Conservation (phyloP, 1,284 basidiomycete species). For the Pascua sp. region DNA sequence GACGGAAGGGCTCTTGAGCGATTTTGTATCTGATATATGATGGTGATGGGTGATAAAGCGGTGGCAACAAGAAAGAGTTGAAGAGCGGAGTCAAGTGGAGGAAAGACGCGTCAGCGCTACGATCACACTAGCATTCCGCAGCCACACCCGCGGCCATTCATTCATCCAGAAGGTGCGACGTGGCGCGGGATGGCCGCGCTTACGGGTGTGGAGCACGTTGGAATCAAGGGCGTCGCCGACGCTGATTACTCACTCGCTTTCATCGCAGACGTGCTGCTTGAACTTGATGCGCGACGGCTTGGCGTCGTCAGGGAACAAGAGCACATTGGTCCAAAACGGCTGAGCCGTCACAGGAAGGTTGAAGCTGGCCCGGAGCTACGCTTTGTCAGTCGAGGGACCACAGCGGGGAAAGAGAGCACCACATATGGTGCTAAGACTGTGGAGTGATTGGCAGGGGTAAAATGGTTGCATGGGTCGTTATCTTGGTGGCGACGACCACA, state of each 20-base stretch:
- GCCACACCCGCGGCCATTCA: too few species aligned
- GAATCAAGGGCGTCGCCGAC: too few species aligned
- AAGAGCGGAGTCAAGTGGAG: conserved; percentile 2
- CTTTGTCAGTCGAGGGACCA: background rate
- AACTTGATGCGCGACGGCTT: conserved; percentile 45
- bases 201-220: too few species aligned
- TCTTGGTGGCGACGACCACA: too few species aligned
- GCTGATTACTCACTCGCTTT: conserved; percentile 39
- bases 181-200: too few species aligned
- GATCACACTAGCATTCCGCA: too few species aligned
- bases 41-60: background rate
- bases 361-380: conserved; percentile 43
- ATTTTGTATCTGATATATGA: conserved; percentile 36
- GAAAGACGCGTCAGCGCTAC: conserved; percentile 14
- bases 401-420: background rate
- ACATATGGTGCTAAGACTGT: too few species aligned
- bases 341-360: conserved; percentile 43
- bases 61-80: background rate
- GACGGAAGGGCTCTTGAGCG: conserved; percentile 39
- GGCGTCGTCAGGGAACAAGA: conserved; percentile 44
- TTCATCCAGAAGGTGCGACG: too few species aligned
- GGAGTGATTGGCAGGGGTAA: background rate
- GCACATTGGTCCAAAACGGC: conserved; percentile 45
- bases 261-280: conserved; percentile 49
- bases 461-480: too few species aligned